phyloP scores from a whole-genome alignment of 2,329 filamentous ascomycete genomes.

The Chaetomium sp. region DNA sequence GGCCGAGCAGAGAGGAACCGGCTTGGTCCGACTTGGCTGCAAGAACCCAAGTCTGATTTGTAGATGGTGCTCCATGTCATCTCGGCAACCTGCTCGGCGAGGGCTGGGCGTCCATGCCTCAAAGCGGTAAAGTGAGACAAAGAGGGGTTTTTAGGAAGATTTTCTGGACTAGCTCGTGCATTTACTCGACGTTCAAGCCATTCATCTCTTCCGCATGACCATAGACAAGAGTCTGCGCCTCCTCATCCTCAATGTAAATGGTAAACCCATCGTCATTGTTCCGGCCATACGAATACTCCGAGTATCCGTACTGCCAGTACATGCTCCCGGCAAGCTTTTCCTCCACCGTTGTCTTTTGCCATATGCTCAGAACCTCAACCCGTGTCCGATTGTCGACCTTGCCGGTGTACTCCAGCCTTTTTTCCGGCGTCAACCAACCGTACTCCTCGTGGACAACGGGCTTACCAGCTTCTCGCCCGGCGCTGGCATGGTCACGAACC shows the following conservation, averaged over 20 bases:
- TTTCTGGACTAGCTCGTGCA: no score
- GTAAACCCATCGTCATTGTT: constrained; percentile 53
- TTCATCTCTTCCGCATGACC: constrained; percentile 38
- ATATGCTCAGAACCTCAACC: constrained; percentile 38
- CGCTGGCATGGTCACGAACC: constrained; percentile 46
- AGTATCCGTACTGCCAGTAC: constrained; percentile 52
- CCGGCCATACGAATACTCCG: constrained; percentile 44
- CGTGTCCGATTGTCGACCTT: constrained; percentile 38
- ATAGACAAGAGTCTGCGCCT: constrained; percentile 39
- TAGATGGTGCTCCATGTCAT: no score
- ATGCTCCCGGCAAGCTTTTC: constrained; percentile 43
- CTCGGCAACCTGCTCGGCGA: no score
- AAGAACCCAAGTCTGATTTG: no score
- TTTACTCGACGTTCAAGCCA: constrained; percentile 23
- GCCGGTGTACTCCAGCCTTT: constrained; percentile 39
- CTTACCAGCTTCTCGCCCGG: constrained; percentile 38
- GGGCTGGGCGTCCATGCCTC: neutral
- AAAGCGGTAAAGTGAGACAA: neutral
- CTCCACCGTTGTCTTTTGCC: constrained; percentile 43
- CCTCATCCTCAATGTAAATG: constrained; percentile 45
- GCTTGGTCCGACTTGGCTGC: constrained; percentile 12
- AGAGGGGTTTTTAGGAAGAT: neutral
- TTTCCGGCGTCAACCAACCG: constrained; percentile 46
- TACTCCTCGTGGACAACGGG: constrained; percentile 52
- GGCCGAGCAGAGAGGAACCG: neutral